Percentiles rank a stretch among this genome's conserved stretches.
phyloP scores from a whole-genome alignment of 2,329 filamentous ascomycete genomes.

The Colletotrichum brevisporum region DNA sequence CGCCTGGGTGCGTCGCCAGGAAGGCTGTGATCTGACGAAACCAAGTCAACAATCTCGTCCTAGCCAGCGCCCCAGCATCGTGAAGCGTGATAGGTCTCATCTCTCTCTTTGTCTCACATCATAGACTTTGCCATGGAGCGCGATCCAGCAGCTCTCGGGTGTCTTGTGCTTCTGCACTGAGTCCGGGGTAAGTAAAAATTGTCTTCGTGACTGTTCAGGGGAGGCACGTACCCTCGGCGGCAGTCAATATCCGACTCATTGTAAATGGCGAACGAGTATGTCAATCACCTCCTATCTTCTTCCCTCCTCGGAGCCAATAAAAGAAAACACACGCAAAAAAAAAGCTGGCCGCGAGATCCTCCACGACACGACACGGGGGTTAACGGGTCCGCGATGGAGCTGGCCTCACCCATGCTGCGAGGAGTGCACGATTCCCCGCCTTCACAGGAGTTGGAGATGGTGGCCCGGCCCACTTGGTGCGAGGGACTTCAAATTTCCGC shows the following conservation, averaged over 20 bases:
- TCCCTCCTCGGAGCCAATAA: background rate
- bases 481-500: background rate
- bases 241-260: conserved; percentile 16
- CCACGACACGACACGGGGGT: background rate
- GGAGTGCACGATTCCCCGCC: conserved; percentile 13
- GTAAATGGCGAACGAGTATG: background rate
- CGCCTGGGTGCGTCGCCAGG: conserved; percentile 82
- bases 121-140: conserved; percentile 86
- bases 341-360: background rate
- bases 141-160: conserved; percentile 84
- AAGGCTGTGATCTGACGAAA: conserved; percentile 69
- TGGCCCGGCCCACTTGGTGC: background rate
- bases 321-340: background rate
- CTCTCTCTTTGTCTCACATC: conserved; percentile 70
- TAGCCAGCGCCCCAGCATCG: background rate
- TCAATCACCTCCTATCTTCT: background rate
- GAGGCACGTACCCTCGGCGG: conserved; percentile 13
- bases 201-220: no score
- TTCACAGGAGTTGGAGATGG: background rate
- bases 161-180: conserved; percentile 83
- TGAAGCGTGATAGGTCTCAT: background rate
- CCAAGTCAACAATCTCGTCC: background rate
- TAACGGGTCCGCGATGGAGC: background rate
- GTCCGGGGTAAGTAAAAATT: background rate
- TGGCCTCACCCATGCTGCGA: background rate